phyloP scores from a whole-genome alignment of 345 rosid genomes.

The Lepidium aucheri region DNA sequence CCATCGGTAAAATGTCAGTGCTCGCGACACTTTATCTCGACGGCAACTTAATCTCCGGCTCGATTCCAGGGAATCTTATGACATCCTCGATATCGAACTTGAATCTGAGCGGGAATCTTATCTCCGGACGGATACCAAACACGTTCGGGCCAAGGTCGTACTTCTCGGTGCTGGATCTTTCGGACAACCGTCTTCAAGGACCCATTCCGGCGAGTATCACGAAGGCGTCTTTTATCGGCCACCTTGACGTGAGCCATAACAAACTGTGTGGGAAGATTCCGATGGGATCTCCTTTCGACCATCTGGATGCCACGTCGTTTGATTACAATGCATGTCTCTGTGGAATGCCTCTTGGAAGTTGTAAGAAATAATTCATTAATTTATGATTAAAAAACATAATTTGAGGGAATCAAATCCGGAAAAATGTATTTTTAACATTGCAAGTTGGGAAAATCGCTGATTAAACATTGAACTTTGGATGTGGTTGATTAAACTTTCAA shows the following conservation, averaged over 20 bases:
- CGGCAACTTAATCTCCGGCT: conserved; percentile 49
- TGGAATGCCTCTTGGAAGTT: conserved; percentile 66
- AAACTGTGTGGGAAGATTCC: conserved; percentile 82
- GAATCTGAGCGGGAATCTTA: conserved; percentile 53
- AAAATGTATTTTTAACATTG: too few relatives aligned
- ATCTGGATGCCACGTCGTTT: conserved; percentile 55
- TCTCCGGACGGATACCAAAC: conserved; percentile 64
- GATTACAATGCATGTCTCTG: conserved; percentile 59
- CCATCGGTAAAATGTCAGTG: conserved; percentile 59
- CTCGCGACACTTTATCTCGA: conserved; percentile 62
- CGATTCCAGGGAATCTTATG: conserved; percentile 45
- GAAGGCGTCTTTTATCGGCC: conserved; percentile 53
- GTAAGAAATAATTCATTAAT: conserved; percentile 23
- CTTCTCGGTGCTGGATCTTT: conserved; percentile 66
- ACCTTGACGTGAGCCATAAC: conserved; percentile 76
- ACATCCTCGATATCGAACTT: conserved; percentile 61
- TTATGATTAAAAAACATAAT: neutral
- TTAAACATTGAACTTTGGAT: too few relatives aligned
- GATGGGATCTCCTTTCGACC: conserved; percentile 61
- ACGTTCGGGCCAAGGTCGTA: conserved; percentile 60
- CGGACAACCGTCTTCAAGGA: conserved; percentile 59
- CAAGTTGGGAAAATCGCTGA: too few relatives aligned
- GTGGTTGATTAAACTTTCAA: too few relatives aligned
- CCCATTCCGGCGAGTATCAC: conserved; percentile 47
- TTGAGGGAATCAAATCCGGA: neutral